Evolutionary conservation across 164 flowering plant genomes (phyloP).

Genomic region (Annona cherimola): DNA sequence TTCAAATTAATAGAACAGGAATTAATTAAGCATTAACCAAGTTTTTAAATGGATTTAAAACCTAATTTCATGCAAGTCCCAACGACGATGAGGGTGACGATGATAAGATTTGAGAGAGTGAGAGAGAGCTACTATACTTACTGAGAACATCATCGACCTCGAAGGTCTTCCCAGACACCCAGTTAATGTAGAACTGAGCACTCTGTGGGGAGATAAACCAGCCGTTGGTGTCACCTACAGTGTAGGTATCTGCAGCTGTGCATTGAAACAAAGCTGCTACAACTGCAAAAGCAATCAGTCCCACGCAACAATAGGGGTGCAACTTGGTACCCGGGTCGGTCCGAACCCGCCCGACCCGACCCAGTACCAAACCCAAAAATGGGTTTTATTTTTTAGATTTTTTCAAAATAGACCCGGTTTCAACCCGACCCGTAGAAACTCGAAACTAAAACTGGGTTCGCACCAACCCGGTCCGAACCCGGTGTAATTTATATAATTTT

Average conservation of each 20-base stretch:
- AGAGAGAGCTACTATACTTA: conserved; percentile 3
- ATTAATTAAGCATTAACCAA: no score
- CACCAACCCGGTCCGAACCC: no score
- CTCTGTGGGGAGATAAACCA: conserved; percentile 10
- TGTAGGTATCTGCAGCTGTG: conserved; percentile 2
- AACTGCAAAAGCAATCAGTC: conserved; percentile 6
- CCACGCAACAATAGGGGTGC: no score
- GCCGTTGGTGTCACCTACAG: conserved; percentile 14
- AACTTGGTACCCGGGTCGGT: no score
- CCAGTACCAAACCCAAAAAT: no score
- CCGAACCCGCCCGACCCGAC: no score
- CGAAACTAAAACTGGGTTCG: no score
- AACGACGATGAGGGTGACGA: neutral
- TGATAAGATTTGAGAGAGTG: neutral
- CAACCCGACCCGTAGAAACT: no score
- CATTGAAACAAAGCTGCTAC: conserved; percentile 15
- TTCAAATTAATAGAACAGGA: conserved; percentile 1
- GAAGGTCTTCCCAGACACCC: conserved; percentile 15
- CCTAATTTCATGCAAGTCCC: neutral
- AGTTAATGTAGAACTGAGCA: conserved; percentile 8
- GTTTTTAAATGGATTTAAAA: neutral
- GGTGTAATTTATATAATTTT: no score
- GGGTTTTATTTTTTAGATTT: no score
- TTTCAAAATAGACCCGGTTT: no score
- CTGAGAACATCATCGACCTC: conserved; percentile 21